Evolutionary conservation across 2,329 filamentous ascomycete species (phyloP).

Genomic region (Xylariaceae sp.): DNA sequence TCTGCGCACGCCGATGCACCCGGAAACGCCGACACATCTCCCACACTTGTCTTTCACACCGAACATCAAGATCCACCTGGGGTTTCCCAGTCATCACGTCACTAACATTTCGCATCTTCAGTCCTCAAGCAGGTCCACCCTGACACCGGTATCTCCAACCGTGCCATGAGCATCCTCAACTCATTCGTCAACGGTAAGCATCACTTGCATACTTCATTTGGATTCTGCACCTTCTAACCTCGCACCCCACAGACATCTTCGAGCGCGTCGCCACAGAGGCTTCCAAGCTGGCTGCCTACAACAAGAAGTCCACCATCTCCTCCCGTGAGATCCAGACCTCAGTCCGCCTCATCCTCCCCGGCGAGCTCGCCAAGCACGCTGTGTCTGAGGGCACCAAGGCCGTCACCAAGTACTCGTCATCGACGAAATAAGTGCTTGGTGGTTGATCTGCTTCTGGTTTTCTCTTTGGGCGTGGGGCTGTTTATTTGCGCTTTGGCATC

Average conservation of each 20-base stretch:
- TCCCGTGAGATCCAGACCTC: constrained; percentile 99
- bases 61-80: too few species aligned
- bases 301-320: constrained; percentile 99
- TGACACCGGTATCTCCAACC: constrained; percentile 99
- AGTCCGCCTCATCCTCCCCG: constrained; percentile 94
- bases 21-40: neutral
- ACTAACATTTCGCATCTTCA: constrained; percentile 41
- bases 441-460: constrained; percentile 42
- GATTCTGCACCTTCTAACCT: constrained; percentile 4
- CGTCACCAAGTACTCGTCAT: constrained; percentile 99
- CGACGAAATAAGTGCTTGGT: constrained; percentile 78
- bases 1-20: neutral
- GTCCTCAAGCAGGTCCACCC: constrained; percentile 99
- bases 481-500: constrained; percentile 53
- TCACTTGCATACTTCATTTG: constrained; percentile 16
- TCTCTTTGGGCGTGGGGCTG: constrained; percentile 50
- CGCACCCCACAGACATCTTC: constrained; percentile 76
- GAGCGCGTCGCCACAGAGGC: constrained; percentile 98
- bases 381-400: constrained; percentile 99
- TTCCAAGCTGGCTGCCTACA: constrained; percentile 98
- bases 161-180: constrained; percentile 99
- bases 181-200: constrained; percentile 95
- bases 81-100: constrained; percentile 3
- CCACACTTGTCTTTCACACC: neutral
- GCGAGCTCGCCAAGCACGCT: constrained; percentile 98